Base-by-base conservation (phyloP, 2,329 filamentous ascomycete species). In the Diaporthe batatas region DNA sequence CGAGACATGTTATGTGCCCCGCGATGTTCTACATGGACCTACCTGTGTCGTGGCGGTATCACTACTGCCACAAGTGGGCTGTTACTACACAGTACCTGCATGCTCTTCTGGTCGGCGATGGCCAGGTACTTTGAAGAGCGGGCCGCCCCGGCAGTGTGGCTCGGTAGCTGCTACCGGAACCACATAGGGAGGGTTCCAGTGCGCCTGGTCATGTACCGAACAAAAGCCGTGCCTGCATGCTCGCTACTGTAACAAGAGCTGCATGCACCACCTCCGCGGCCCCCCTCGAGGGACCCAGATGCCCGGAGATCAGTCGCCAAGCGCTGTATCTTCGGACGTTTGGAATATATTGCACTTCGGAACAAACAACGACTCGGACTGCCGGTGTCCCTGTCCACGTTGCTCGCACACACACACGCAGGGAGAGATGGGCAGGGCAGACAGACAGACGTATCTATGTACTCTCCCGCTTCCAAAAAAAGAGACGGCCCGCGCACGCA, bases 101-200 rank as follows among this genome's bases (percentile, higher is more conserved):
- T 67, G 44, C 44, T 53, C 39, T 18, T 53, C 47, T 53, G 47
- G 44, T 29, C 47, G 47, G 32, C 39, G 62, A 67, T 53, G 62
- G 62, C 32, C 62, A 67, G 62, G 62, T 53, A 67, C 62, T 67
- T 67, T 21, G 32, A 44, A 67, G 62, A 53, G 68, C 73, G 73
- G 73, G 57, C 73, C 73, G 73, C 73, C 53, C 73, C 73, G 73
- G 67, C 70, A 68, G 55, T 55, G 53, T 69, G 73, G 51, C 67
- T 74, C 73, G 73, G 73, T 72, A 70, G 54, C 65, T 62, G 23
- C 70, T 72, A 74, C 73, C 70, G 73, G 71, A 57, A 74, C 68
- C 44, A 65, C 32, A 36, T 65, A 18, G 59, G 62, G 44, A 42
- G 36, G 36, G 14, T 18, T 18, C 44, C 59, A 51, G 59, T 29